phyloP scores from a whole-genome alignment of 129 eudicot species.

The Silybum marianum region DNA sequence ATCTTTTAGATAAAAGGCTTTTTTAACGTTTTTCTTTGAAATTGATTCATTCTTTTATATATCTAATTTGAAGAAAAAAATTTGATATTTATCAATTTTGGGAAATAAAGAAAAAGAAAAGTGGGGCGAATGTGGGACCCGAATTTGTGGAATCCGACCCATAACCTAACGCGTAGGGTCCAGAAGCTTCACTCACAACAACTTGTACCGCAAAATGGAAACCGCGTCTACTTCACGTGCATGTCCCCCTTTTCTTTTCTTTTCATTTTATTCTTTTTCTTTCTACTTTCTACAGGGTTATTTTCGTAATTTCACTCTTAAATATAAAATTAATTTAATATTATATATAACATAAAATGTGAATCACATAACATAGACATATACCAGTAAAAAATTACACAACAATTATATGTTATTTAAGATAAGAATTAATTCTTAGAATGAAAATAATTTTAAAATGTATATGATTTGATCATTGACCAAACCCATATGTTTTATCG shows the following conservation, averaged over 20 bases:
- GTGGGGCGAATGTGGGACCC: background rate
- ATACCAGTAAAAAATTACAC: background rate
- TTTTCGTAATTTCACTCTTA: background rate
- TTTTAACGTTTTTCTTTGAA: no score
- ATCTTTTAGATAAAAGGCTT: no score
- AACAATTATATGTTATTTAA: background rate
- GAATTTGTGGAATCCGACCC: constrained; percentile 12
- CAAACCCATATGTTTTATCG: background rate
- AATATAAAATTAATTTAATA: background rate
- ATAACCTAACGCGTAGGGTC: constrained; percentile 29
- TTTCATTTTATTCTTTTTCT: background rate
- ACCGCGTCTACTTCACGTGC: constrained; percentile 21
- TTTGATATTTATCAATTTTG: background rate
- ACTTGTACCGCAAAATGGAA: constrained; percentile 28
- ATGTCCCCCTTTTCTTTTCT: background rate
- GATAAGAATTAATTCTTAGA: background rate
- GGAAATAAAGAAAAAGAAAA: background rate
- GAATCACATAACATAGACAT: no score
- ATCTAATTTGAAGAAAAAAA: no score
- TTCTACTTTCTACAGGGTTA: background rate
- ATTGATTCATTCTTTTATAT: no score
- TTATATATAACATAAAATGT: background rate
- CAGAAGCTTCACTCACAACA: constrained; percentile 13
- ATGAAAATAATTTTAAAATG: background rate
- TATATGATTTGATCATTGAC: background rate